phyloP scores from a whole-genome alignment of 2,329 filamentous ascomycete species.

The Saccharata proteae region DNA sequence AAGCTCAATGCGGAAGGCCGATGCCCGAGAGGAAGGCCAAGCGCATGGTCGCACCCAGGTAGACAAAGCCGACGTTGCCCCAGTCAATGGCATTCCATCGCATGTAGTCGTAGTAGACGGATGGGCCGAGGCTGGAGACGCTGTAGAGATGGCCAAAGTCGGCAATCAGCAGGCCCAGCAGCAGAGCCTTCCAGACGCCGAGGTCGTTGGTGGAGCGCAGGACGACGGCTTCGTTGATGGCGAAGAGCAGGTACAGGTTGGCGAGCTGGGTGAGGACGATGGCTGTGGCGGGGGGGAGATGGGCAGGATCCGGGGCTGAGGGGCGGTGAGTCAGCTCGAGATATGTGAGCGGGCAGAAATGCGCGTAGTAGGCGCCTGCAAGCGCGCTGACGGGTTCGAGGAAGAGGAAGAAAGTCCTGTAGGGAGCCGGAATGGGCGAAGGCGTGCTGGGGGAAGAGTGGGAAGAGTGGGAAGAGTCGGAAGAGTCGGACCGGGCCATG shows the following conservation, averaged over 20 bases:
- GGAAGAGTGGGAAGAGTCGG: too few relatives aligned
- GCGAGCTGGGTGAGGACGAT: conserved; percentile 63
- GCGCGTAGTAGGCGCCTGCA: conserved; percentile 41
- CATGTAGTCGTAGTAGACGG: conserved; percentile 51
- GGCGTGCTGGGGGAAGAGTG: conserved; percentile 18
- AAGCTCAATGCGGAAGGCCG: conserved; percentile 15
- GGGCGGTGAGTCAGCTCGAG: conserved; percentile 49
- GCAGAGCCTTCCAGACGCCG: conserved; percentile 56
- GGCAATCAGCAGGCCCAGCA: conserved; percentile 58
- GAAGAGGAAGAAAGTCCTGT: conserved; percentile 63
- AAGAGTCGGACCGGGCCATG: too few relatives aligned
- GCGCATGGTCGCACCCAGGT: conserved; percentile 41
- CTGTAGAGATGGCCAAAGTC: conserved; percentile 66
- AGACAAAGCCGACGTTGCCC: conserved; percentile 61
- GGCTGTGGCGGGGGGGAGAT: conserved; percentile 47
- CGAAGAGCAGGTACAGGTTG: conserved; percentile 67
- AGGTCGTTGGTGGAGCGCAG: conserved; percentile 57
- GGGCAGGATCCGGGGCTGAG: conserved; percentile 32
- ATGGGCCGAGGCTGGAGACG: conserved; percentile 44
- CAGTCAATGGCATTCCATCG: conserved; percentile 56
- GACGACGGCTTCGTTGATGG: conserved; percentile 65
- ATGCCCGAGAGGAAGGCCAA: conserved; percentile 34
- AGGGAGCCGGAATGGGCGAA: conserved; percentile 42
- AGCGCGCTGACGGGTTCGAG: conserved; percentile 51
- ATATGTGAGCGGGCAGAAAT: conserved; percentile 43